Conservation (phyloP, 495 filamentous ascomycete genomes). For the Tuber indicum region DNA sequence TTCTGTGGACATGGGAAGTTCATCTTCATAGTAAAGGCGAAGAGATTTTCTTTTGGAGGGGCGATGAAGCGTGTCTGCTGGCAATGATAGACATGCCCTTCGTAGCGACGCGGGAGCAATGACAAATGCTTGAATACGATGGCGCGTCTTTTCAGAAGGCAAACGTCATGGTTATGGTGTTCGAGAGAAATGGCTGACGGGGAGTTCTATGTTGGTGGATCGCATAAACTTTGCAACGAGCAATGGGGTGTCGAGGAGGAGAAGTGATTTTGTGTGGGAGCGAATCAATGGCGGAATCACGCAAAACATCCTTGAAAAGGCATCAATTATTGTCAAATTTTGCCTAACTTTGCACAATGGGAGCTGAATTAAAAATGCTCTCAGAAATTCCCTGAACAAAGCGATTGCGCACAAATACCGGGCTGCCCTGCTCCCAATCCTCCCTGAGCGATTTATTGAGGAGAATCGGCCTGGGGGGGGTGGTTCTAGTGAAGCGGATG, state of each 20-base stretch:
- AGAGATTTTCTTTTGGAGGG: constrained; percentile 14
- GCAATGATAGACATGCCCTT: constrained; percentile 9
- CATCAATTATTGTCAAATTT: background rate
- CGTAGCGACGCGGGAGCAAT: background rate
- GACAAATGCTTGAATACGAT: background rate
- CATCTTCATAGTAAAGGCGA: constrained; percentile 17
- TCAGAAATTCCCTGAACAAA: background rate
- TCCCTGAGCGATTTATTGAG: background rate
- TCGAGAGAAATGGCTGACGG: constrained; percentile 6
- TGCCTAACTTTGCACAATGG: background rate
- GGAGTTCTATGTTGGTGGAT: constrained; percentile 7
- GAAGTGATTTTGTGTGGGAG: background rate
- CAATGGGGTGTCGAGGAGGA: background rate
- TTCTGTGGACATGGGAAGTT: constrained; percentile 9
- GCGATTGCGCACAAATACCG: background rate
- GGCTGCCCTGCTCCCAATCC: background rate
- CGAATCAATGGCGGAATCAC: background rate
- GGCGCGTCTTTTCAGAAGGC: background rate
- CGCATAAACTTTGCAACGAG: constrained; percentile 2
- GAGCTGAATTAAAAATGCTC: background rate
- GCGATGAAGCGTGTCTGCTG: constrained; percentile 22
- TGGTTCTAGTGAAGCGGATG: no score
- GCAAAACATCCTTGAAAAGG: background rate
- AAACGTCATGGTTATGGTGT: background rate
- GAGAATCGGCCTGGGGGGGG: background rate